phyloP scores from a whole-genome alignment of 2,329 filamentous ascomycete genomes.

The Rhynchosporium agropyri region DNA sequence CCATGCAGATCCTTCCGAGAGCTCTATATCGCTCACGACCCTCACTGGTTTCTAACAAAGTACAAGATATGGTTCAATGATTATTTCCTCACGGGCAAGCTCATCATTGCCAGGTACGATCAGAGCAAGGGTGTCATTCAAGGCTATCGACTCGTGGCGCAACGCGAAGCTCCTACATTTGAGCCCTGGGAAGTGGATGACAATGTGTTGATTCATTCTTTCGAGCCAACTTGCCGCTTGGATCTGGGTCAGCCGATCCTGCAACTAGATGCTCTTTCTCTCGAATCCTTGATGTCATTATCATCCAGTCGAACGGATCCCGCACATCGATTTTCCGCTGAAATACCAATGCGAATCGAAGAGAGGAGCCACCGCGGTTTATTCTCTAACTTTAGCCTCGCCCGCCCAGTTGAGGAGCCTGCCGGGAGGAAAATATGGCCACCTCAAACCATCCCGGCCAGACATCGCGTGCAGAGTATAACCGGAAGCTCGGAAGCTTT shows the following conservation, averaged over 20 bases:
- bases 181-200: slow-evolving; percentile 67
- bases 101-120: slow-evolving; percentile 79
- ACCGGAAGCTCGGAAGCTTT: slow-evolving; percentile 47
- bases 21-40: slow-evolving; percentile 74
- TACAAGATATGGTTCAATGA: slow-evolving; percentile 88
- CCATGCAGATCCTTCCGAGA: slow-evolving; percentile 68
- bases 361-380: slow-evolving; percentile 51
- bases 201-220: slow-evolving; percentile 70
- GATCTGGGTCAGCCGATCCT: slow-evolving; percentile 76
- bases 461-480: slow-evolving; percentile 49
- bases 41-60: slow-evolving; percentile 81
- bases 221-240: slow-evolving; percentile 69
- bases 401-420: slow-evolving; percentile 51
- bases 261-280: slow-evolving; percentile 48
- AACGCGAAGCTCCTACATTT: slow-evolving; percentile 56
- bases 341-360: slow-evolving; percentile 56
- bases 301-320: slow-evolving; percentile 29
- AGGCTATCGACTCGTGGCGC: slow-evolving; percentile 74
- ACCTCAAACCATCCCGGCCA: slow-evolving; percentile 67
- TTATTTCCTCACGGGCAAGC: slow-evolving; percentile 68
- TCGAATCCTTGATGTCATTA: slow-evolving; percentile 22
- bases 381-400: slow-evolving; percentile 69
- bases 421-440: slow-evolving; percentile 69
- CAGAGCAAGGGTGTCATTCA: slow-evolving; percentile 74
- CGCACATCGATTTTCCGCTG: slow-evolving; percentile 48